phyloP scores from a whole-genome alignment of 257 asterid genomes.

The Buddleja alternifolia region DNA sequence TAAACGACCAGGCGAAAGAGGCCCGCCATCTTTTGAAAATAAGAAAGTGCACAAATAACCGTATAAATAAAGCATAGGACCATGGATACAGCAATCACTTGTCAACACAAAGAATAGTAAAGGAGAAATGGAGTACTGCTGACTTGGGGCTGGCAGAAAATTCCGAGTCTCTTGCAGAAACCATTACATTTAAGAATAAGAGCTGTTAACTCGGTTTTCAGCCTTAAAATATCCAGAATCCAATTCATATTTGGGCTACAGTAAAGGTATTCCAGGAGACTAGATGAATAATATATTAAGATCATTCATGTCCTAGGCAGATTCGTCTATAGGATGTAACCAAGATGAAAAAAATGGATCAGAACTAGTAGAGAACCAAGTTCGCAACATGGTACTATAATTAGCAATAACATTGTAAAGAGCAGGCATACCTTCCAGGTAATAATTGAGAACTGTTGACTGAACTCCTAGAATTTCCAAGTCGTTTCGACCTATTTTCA shows the following conservation, averaged over 20 bases:
- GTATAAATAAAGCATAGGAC: neutral
- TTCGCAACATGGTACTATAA: neutral
- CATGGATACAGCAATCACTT: conserved; percentile 1
- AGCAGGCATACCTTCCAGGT: conserved; percentile 71
- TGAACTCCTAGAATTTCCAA: conserved; percentile 67
- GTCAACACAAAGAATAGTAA: neutral
- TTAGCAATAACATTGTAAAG: conserved; percentile 5
- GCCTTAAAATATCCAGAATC: neutral
- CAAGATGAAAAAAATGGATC: neutral
- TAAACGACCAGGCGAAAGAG: too few relatives aligned
- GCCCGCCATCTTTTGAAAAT: neutral
- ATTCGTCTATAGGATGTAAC: neutral
- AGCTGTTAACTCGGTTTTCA: neutral
- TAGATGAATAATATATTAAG: conserved; percentile 1
- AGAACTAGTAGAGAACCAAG: neutral
- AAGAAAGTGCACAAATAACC: neutral
- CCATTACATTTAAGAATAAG: neutral
- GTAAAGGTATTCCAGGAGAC: conserved; percentile 9
- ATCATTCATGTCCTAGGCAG: neutral
- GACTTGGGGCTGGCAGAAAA: neutral
- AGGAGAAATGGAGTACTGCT: neutral
- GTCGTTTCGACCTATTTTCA: conserved; percentile 71
- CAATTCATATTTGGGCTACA: neutral
- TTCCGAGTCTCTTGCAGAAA: neutral
- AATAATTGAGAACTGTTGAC: conserved; percentile 70